Conservation (phyloP, 1,139 yeast species). For the Lodderomyces margitis region DNA sequence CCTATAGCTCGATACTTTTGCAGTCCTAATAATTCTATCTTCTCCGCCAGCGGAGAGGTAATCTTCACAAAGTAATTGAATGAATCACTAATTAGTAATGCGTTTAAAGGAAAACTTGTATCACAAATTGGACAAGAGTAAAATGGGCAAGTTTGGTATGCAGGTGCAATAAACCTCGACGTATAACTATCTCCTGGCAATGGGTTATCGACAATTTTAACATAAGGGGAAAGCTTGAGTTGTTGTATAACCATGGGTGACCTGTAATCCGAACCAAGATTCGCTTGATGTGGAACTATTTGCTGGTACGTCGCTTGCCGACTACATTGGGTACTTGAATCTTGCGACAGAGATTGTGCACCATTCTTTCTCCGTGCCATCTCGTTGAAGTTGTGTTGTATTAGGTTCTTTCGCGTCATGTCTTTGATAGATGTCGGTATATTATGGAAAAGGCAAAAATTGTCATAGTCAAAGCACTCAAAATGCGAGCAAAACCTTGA, state of each 20-base stretch:
- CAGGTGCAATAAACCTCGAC: slow-evolving; percentile 14
- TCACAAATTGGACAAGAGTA: slow-evolving; percentile 47
- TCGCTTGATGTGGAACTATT: background rate
- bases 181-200: slow-evolving; percentile 7
- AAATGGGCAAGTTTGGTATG: slow-evolving; percentile 11
- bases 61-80: slow-evolving; percentile 43
- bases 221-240: slow-evolving; percentile 3
- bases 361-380: slow-evolving; percentile 16
- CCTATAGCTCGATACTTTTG: slow-evolving; percentile 36
- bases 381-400: slow-evolving; percentile 24
- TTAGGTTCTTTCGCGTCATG: slow-evolving; percentile 28
- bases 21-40: slow-evolving; percentile 39
- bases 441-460: slow-evolving; percentile 40
- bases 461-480: slow-evolving; percentile 48
- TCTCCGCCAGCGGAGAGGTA: slow-evolving; percentile 34
- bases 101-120: slow-evolving; percentile 31
- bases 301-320: slow-evolving; percentile 1
- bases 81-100: slow-evolving; percentile 39
- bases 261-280: background rate
- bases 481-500: slow-evolving; percentile 39
- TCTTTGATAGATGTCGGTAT: slow-evolving; percentile 31
- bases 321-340: background rate
- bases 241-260: background rate
- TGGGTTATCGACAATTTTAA: slow-evolving; percentile 7
- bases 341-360: background rate